These are phyloP conservation scores for Phytophthora palmivora DNA, from an alignment of 352 stramenopile genomes.

Conservation along the genomic window DNA sequence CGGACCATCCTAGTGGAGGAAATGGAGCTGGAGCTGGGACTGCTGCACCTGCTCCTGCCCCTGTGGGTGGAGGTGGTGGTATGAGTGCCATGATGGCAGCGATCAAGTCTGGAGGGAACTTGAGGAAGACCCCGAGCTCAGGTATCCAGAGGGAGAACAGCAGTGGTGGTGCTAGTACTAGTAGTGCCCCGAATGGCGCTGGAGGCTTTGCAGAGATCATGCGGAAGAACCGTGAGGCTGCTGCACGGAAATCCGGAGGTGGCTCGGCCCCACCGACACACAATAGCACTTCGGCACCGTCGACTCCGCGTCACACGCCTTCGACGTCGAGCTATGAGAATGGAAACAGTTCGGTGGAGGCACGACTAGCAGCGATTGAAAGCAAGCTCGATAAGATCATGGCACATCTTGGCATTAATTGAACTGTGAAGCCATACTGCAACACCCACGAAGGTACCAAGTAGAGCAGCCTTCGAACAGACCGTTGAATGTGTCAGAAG, in stretches of 20 bases:
- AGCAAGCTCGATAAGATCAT: conserved; percentile 92
- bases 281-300: conserved; percentile 57
- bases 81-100: conserved; percentile 77
- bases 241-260: conserved; percentile 56
- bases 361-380: conserved; percentile 79
- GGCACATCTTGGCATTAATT: conserved; percentile 80
- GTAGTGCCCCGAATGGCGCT: conserved; percentile 26
- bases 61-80: conserved; percentile 41
- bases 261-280: conserved; percentile 17
- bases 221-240: conserved; percentile 88
- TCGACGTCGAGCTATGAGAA: conserved; percentile 35
- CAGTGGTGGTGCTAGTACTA: conserved; percentile 7
- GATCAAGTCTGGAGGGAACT: conserved; percentile 73
- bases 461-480: conserved; percentile 1
- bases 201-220: conserved; percentile 91
- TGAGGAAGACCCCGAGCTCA: conserved; percentile 57
- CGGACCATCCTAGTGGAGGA: conserved; percentile 34
- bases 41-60: conserved; percentile 20
- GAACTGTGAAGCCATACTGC: conserved; percentile 17
- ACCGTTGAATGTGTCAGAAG: neutral
- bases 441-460: conserved; percentile 8
- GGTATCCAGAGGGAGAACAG: conserved; percentile 46
- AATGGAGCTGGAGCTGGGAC: conserved; percentile 12
- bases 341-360: conserved; percentile 46
- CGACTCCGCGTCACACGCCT: conserved; percentile 49